phyloP scores from a whole-genome alignment of 202 grass and related monocot species.

The Elaeis oleifera region DNA sequence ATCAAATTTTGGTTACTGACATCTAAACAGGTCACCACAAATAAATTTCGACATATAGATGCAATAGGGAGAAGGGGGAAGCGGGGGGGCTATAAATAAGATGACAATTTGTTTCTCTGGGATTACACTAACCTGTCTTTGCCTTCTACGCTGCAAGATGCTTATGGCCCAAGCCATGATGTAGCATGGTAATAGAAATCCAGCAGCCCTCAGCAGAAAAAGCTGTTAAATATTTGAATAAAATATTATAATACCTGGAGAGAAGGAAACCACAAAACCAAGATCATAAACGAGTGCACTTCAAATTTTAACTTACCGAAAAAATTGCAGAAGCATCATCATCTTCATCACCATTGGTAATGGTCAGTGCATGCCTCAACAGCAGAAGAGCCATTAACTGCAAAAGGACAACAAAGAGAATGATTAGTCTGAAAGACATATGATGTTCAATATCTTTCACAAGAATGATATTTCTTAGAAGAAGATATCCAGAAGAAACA shows the following conservation, averaged over 20 bases:
- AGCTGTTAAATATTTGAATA: slow-evolving; percentile 36
- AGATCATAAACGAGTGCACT: neutral
- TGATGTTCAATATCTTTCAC: too few relatives aligned
- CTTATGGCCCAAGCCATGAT: slow-evolving; percentile 94
- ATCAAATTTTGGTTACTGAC: too few relatives aligned
- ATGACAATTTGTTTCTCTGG: neutral
- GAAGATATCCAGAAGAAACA: too few relatives aligned
- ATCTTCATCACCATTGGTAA: slow-evolving; percentile 55
- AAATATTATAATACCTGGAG: slow-evolving; percentile 10
- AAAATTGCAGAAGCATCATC: slow-evolving; percentile 70
- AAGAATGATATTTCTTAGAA: too few relatives aligned
- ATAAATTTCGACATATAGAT: neutral
- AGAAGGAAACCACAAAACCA: slow-evolving; percentile 12
- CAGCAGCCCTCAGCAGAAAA: slow-evolving; percentile 77
- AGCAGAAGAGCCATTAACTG: slow-evolving; percentile 94
- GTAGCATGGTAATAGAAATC: slow-evolving; percentile 89
- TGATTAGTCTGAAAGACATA: neutral
- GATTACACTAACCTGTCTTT: slow-evolving; percentile 54
- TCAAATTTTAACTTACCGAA: slow-evolving; percentile 46
- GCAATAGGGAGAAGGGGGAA: neutral
- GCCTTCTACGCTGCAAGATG: slow-evolving; percentile 72
- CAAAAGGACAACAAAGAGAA: slow-evolving; percentile 10
- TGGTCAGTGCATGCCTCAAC: slow-evolving; percentile 73
- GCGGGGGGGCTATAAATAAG: neutral
- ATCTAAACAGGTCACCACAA: too few relatives aligned